These are phyloP conservation scores for Aspergillus tubingensis DNA, from an alignment of 2,329 filamentous ascomycete species.

Conservation along the genomic window DNA sequence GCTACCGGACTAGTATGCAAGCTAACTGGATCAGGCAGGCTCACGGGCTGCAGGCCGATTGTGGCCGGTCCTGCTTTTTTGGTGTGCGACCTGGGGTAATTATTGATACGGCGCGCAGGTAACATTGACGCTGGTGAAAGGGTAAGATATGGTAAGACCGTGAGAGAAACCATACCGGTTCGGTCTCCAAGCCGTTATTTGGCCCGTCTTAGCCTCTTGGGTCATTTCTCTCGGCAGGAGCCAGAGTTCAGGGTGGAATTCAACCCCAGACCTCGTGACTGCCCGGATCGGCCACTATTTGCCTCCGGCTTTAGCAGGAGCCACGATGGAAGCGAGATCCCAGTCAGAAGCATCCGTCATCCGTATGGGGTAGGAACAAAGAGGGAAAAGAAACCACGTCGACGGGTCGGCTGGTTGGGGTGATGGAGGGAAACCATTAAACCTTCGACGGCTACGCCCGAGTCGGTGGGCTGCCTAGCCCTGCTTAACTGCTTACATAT, in stretches of 20 bases:
- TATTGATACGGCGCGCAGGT: neutral
- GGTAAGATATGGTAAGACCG: neutral
- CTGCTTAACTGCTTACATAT: neutral
- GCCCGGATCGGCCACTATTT: constrained; percentile 7
- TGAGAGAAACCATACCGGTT: neutral
- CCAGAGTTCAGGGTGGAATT: constrained; percentile 10
- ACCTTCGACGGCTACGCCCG: neutral
- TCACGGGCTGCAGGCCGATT: neutral
- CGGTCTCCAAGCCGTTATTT: neutral
- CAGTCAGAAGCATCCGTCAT: neutral
- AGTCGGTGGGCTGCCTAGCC: constrained; percentile 7
- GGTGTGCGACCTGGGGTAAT: neutral
- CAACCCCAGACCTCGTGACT: constrained; percentile 20
- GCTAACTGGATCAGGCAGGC: constrained; percentile 4
- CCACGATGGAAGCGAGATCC: neutral
- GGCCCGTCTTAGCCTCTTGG: neutral
- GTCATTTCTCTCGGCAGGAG: neutral
- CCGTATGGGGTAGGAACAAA: neutral
- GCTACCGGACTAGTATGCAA: neutral
- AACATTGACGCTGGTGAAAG: neutral
- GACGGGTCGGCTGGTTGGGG: too few species aligned
- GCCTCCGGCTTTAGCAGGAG: neutral
- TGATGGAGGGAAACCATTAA: neutral
- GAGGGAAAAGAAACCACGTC: too few species aligned
- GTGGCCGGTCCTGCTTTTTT: neutral